These are phyloP conservation scores for Fusarium fujikuroi DNA, from an alignment of 2,329 filamentous ascomycete genomes.

Conservation along the genomic window DNA sequence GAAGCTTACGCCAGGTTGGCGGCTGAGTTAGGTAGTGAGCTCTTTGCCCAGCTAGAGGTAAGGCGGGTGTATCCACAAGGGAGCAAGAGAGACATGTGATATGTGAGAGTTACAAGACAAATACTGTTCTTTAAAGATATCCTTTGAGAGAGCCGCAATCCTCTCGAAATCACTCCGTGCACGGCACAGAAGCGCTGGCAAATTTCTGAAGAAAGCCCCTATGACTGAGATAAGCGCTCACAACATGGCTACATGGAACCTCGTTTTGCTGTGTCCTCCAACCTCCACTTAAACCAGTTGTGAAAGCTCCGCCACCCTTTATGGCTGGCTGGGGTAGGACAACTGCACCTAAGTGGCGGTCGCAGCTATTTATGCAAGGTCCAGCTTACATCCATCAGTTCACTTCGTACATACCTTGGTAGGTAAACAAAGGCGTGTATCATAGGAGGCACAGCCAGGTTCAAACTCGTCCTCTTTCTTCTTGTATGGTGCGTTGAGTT, in stretches of 20 bases:
- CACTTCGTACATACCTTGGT: not conserved
- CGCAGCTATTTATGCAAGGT: slow-evolving; percentile 28
- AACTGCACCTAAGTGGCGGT: slow-evolving; percentile 26
- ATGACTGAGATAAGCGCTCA: not conserved
- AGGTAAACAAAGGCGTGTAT: not conserved
- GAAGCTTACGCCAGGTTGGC: slow-evolving; percentile 20
- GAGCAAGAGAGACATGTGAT: slow-evolving; percentile 24
- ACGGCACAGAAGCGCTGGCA: not conserved
- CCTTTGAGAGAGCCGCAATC: not conserved
- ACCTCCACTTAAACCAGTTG: not conserved
- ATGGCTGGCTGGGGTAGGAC: slow-evolving; percentile 17
- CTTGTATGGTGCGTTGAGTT: not conserved
- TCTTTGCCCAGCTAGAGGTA: not conserved
- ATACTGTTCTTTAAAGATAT: not conserved
- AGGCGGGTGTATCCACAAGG: not conserved
- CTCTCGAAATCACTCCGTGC: not conserved
- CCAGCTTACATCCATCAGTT: not conserved
- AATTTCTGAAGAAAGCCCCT: not conserved
- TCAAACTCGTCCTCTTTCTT: not conserved
- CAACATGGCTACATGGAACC: not conserved
- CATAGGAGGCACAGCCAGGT: not conserved
- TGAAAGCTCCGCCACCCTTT: slow-evolving; percentile 1
- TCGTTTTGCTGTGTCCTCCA: not conserved
- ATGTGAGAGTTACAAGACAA: not conserved
- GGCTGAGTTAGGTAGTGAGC: not conserved